Evolutionary conservation across 306 rosid genomes (phyloP).

Genomic region (Ammopiptanthus mongolicus): DNA sequence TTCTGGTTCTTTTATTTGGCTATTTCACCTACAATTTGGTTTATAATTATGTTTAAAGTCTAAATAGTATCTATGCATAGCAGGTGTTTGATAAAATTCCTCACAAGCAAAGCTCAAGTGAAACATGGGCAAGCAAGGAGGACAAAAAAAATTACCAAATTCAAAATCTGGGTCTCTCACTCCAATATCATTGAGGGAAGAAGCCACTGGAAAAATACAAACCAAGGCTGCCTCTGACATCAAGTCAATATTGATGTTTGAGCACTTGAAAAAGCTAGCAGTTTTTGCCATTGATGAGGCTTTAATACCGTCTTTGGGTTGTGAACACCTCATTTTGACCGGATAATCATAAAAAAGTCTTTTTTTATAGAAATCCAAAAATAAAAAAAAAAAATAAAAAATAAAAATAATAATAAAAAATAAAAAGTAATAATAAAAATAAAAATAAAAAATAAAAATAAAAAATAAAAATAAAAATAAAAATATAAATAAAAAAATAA

Average conservation of each 20-base stretch:
- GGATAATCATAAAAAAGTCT: too few species aligned
- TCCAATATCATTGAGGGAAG: slow-evolving; percentile 59
- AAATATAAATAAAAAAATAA: too few species aligned
- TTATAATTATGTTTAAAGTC: not conserved
- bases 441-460: too few species aligned
- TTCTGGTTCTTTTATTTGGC: not conserved
- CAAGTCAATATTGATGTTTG: slow-evolving; percentile 45
- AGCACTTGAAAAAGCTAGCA: slow-evolving; percentile 56
- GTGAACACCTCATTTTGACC: too few species aligned
- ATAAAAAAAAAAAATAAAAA: too few species aligned
- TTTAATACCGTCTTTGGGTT: slow-evolving; percentile 54
- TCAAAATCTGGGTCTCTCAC: slow-evolving; percentile 7
- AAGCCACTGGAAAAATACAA: slow-evolving; percentile 54
- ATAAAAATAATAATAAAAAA: too few species aligned
- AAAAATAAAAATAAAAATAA: too few species aligned
- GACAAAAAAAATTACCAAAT: slow-evolving; percentile 1
- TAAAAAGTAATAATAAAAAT: too few species aligned
- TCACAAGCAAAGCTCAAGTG: not conserved
- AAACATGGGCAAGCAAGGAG: slow-evolving; percentile 41
- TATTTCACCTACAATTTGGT: too few species aligned
- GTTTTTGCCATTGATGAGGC: slow-evolving; percentile 50
- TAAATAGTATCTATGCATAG: not conserved
- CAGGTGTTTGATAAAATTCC: not conserved
- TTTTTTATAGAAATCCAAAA: too few species aligned
- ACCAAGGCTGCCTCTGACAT: slow-evolving; percentile 27